A percentile compares a stretch with the other conserved stretches of the same genome.
phyloP scores from a whole-genome alignment of 441 rosid genomes.

The Brassica balearica region DNA sequence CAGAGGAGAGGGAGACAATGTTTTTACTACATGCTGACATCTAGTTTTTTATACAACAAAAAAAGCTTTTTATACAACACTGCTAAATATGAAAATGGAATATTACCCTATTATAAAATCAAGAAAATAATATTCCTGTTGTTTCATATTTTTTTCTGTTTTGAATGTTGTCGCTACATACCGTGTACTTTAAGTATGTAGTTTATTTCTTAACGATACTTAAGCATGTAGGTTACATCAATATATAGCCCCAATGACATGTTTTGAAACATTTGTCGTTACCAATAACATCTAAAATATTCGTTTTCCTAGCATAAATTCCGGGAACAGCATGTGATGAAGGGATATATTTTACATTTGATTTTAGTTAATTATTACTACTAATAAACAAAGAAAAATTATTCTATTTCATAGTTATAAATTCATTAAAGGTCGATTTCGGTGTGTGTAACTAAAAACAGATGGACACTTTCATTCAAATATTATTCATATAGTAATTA shows the following conservation, averaged over 20 bases:
- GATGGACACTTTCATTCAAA: neutral
- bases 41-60: no score
- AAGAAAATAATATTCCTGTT: neutral
- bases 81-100: neutral
- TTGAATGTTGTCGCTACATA: neutral
- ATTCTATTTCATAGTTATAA: neutral
- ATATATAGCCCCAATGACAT: neutral
- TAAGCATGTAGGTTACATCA: neutral
- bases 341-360: conserved; percentile 1
- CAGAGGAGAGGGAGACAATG: no score
- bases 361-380: neutral
- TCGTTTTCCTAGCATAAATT: conserved; percentile 13
- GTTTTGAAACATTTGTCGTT: conserved; percentile 24
- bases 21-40: no score
- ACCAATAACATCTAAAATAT: neutral
- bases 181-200: neutral
- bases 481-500: neutral
- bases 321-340: conserved; percentile 31
- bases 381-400: neutral
- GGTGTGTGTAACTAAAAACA: neutral
- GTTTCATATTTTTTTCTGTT: neutral
- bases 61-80: neutral
- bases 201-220: neutral
- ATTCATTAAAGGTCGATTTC: neutral
- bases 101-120: neutral